phyloP scores from a whole-genome alignment of 1,139 yeast species.

The Yamadazyma siamensis region DNA sequence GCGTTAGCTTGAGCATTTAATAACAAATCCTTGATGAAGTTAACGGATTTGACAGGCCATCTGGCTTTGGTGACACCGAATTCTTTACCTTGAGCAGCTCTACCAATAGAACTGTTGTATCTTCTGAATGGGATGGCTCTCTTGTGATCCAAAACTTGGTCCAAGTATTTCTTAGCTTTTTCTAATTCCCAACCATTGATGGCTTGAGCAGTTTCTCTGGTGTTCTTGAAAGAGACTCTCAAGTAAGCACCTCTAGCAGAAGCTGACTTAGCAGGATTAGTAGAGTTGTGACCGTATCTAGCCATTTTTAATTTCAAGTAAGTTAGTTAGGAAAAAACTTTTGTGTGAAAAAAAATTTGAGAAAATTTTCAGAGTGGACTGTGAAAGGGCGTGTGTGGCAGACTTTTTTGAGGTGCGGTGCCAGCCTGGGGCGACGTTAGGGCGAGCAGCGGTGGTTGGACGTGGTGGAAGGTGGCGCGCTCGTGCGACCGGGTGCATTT shows the following conservation, averaged over 20 bases:
- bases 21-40: constrained; percentile 90
- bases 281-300: constrained; percentile 98
- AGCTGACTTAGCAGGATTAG: constrained; percentile 99
- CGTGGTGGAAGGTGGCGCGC: neutral
- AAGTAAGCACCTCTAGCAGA: constrained; percentile 99
- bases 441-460: neutral
- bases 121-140: constrained; percentile 99
- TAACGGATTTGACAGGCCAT: constrained; percentile 99
- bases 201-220: constrained; percentile 99
- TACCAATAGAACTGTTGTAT: constrained; percentile 94
- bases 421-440: neutral
- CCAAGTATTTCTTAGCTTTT: constrained; percentile 94
- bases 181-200: constrained; percentile 96
- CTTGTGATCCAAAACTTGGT: constrained; percentile 95
- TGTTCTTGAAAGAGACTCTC: constrained; percentile 99
- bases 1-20: constrained; percentile 99
- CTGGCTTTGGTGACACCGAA: constrained; percentile 99
- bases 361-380: constrained; percentile 6
- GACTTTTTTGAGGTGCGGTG: constrained; percentile 2
- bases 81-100: constrained; percentile 99
- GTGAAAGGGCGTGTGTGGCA: constrained; percentile 1
- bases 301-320: constrained; percentile 26
- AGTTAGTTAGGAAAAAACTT: constrained; percentile 7
- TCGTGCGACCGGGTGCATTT: neutral
- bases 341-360: constrained; percentile 4